Evolutionary conservation across 2,329 filamentous ascomycete genomes (phyloP), one percentile per base, ranked within the genome.

Genomic region (Microsporum canis): DNA sequence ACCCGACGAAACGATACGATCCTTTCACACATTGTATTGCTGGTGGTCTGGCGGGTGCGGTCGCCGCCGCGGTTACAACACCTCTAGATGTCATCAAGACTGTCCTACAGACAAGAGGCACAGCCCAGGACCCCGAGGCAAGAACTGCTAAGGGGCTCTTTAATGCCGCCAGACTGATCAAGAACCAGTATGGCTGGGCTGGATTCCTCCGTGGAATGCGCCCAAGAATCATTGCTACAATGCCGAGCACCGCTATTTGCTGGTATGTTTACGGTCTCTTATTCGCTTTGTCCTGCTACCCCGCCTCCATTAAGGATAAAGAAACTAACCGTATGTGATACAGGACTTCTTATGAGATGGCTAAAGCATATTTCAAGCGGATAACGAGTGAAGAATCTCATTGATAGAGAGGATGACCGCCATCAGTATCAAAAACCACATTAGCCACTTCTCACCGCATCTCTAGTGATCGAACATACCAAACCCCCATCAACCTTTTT

Each of bases 191-290:
- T 71, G 94, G 94, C 39, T 81, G 88, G 69, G 80, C 79, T 61
- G 94, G 94, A 2, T 99, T 97, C 76, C 91, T 96, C 78, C 91
- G 95, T 72, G 94, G 94, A 49, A 84, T 96, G 71, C 86, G 88
- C 68, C 94, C 94, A 55, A 83, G 94, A 70, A 87, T 99, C 56
- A 86, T 99, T 64, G 96, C 91, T 8, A 96, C 94, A 1, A 97
- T 97, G 88, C 94, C 94, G 23, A 96, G 91, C 77, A 99, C 94
- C 38, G 94, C 94, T n/a, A 99, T 99, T 71, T 99, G 94, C 81
- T 99, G 94, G 94, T 94, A 73, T 70, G 80, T 75, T 33, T 41
- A 43, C 36, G 7, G 3, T 17, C 31, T 36, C 10, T n/a, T 1
- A 27, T 14, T 53, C 4, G 7, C 6, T 7, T 53, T 34, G 12